Percentiles rank a stretch among this genome's conserved stretches.
Evolutionary conservation across 345 rosid species (phyloP).

Genomic region (Mercurialis annua): DNA sequence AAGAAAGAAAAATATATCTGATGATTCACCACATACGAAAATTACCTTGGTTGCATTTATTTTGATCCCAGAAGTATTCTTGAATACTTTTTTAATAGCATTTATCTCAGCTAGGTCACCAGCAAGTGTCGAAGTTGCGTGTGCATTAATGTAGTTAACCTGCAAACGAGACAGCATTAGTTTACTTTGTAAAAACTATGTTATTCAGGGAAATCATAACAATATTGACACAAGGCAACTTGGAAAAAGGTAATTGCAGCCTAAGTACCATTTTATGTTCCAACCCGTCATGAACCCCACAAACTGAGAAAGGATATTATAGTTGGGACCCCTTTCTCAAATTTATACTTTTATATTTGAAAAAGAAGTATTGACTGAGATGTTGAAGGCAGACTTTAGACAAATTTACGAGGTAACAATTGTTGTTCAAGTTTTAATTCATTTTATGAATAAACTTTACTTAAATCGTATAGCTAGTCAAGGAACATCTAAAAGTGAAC

Average conservation of each 20-base stretch:
- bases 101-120: slow-evolving; percentile 99
- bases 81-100: slow-evolving; percentile 93
- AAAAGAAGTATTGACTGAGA: too few species aligned
- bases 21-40: not conserved
- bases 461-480: not conserved
- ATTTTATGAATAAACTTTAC: not conserved
- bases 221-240: not conserved
- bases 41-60: slow-evolving; percentile 94
- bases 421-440: not conserved
- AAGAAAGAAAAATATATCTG: not conserved
- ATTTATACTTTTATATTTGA: not conserved
- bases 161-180: slow-evolving; percentile 24
- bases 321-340: too few species aligned
- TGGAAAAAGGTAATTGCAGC: not conserved
- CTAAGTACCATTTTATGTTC: not conserved
- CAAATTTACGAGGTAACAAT: not conserved
- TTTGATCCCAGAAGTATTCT: slow-evolving; percentile 74
- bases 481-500: not conserved
- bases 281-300: not conserved
- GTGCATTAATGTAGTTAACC: slow-evolving; percentile 98
- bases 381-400: not conserved
- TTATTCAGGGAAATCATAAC: not conserved
- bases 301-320: not conserved
- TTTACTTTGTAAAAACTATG: slow-evolving; percentile 4
- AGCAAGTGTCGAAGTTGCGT: slow-evolving; percentile 95